A percentile compares a stretch with the other conserved stretches of the same genome.
These are phyloP conservation scores for Talaromyces sp. DNA, from an alignment of 2,329 filamentous ascomycete genomes.

Conservation along the genomic window DNA sequence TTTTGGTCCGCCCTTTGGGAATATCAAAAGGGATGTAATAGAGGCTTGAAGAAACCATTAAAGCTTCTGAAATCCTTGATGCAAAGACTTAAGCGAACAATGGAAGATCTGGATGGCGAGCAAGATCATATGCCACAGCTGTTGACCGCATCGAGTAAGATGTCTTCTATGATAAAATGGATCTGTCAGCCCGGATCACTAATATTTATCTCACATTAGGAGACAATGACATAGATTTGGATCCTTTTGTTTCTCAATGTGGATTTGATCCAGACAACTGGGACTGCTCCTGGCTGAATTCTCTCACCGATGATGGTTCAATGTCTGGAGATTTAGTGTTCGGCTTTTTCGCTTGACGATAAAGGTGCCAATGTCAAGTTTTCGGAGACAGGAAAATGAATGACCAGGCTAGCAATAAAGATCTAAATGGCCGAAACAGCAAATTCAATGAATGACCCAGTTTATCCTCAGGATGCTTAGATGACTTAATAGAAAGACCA, in stretches of 20 bases:
- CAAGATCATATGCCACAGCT: neutral
- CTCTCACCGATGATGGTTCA: neutral
- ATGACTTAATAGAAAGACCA: too few relatives aligned
- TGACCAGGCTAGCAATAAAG: too few relatives aligned
- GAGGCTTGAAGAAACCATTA: neutral
- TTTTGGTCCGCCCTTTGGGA: neutral
- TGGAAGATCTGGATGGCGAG: neutral
- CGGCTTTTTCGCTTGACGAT: neutral
- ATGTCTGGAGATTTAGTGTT: neutral
- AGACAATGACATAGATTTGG: neutral
- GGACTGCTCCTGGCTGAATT: neutral
- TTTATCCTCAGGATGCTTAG: too few relatives aligned
- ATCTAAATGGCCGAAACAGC: too few relatives aligned
- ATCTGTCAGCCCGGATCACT: too few relatives aligned
- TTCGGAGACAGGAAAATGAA: too few relatives aligned
- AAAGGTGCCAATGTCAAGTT: too few relatives aligned
- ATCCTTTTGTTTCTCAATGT: neutral
- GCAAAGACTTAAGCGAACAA: neutral
- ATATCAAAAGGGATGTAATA: neutral
- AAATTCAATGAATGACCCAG: too few relatives aligned
- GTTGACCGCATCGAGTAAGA: neutral
- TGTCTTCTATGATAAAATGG: neutral
- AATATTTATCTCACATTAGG: neutral
- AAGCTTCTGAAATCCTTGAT: neutral
- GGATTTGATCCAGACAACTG: neutral